Percentiles rank a stretch among this genome's conserved stretches.
phyloP scores from a whole-genome alignment of 441 rosid genomes.

The Gossypium davidsonii region DNA sequence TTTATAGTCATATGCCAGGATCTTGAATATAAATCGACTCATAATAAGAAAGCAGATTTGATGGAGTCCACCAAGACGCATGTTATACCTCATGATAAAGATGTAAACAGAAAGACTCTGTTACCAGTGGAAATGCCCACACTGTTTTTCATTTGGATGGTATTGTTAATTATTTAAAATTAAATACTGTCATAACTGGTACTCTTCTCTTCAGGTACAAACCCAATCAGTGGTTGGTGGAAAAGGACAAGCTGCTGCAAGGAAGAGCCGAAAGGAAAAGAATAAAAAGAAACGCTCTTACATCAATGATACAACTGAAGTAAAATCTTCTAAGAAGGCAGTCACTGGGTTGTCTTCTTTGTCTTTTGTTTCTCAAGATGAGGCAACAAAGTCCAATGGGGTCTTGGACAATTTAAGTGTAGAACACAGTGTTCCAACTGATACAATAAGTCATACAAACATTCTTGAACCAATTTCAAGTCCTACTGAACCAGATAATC shows the following conservation, averaged over 20 bases:
- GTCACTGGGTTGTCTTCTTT: conserved; percentile 30
- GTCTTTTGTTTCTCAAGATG: conserved; percentile 26
- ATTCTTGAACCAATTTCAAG: conserved; percentile 19
- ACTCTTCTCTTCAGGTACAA: conserved; percentile 61
- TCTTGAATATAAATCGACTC: conserved; percentile 25
- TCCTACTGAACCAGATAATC: conserved; percentile 29
- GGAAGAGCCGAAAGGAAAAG: conserved; percentile 64
- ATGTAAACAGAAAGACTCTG: conserved; percentile 28
- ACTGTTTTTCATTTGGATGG: conserved; percentile 26
- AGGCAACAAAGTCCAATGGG: conserved; percentile 24
- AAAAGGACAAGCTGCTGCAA: conserved; percentile 44
- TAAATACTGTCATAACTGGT: conserved; percentile 39
- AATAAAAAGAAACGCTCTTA: conserved; percentile 42
- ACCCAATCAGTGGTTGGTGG: conserved; percentile 40
- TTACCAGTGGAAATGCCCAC: conserved; percentile 43
- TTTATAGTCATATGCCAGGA: conserved; percentile 39
- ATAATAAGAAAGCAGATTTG: conserved; percentile 27
- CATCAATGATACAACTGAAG: conserved; percentile 30
- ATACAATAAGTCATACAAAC: conserved; percentile 19
- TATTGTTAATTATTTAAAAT: conserved; percentile 26
- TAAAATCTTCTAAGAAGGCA: conserved; percentile 29
- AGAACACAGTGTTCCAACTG: conserved; percentile 21
- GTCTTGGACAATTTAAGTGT: conserved; percentile 18
- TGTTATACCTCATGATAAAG: conserved; percentile 26
- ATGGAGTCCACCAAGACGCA: conserved; percentile 37